Base-by-base conservation (phyloP, 306 rosid species). In the Ormosia semicastrata region DNA sequence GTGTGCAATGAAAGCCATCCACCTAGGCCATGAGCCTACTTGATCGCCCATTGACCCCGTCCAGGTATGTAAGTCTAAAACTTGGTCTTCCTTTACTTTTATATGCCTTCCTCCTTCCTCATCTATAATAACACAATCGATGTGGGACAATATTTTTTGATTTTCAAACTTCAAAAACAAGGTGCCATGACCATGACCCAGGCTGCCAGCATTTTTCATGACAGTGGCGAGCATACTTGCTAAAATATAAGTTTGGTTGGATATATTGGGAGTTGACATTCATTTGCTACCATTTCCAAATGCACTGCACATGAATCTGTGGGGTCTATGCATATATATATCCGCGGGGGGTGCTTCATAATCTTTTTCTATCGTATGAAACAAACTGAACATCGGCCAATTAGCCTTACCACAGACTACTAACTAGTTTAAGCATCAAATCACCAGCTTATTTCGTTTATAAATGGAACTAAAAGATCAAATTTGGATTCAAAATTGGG, bases 31-130 rank as follows among this genome's bases (percentile, higher is more conserved):
- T 86, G 77, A 54, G 87, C 87, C 83, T 86, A 4, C 29, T 12
- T 83, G 87, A 83, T 86, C 87, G 58, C 87, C 85, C 85, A 83
- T 79, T 5, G 83, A 80, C 89, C 87, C 87, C 87, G 86, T 86
- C 86, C 84, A 86, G 89, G 89, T 82, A 86, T 86, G 89, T 86
- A 82, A 73, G 3, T 12, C 0, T 0, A 0, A 0, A 0, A 0
- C 0, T 0, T 0, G 0, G 0, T 1, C 60, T 2, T 15, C 2
- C 36, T 41, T 57, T 70, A 2, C 0, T 4, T 17, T 66, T 86
- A 67, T 86, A 70, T 64, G 12, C 8, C n/a, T 52, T 66, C 18
- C 65, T 8, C 54, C 49, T 4, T 8, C 11, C 54, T 39, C 7
- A 44, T 17, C 9, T 17, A 14, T 18, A 2, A 2, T 0, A 41